These are phyloP conservation scores for Apiotrichum mycotoxinovorans DNA, from an alignment of 1,284 basidiomycete species.

Conservation along the genomic window DNA sequence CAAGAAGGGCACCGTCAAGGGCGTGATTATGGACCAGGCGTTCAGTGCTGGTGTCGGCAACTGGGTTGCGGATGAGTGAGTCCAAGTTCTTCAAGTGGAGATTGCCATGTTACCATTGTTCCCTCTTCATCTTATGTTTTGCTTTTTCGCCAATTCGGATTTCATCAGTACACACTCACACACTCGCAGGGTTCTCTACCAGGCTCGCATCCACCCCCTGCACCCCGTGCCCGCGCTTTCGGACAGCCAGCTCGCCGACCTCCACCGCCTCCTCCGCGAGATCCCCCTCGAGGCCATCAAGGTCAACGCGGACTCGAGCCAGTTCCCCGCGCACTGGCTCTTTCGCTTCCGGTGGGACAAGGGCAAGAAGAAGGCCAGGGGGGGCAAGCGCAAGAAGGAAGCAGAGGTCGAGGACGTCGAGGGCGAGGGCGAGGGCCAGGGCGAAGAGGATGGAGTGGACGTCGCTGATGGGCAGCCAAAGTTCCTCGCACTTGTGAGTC, in stretches of 20 bases:
- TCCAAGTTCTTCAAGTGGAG: too few species aligned
- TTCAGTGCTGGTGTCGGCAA: conserved; percentile 80
- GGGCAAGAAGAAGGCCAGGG: conserved; percentile 53
- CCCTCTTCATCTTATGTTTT: too few species aligned
- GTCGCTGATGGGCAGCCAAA: conserved; percentile 39
- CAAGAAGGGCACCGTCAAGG: conserved; percentile 69
- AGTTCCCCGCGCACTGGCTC: conserved; percentile 61
- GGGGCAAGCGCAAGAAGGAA: conserved; percentile 1
- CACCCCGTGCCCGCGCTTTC: conserved; percentile 62
- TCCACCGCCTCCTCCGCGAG: conserved; percentile 60
- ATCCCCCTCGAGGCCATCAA: conserved; percentile 65
- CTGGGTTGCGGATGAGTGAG: conserved; percentile 67
- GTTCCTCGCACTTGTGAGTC: conserved; percentile 57
- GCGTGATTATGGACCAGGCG: conserved; percentile 72
- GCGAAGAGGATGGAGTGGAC: conserved; percentile 12
- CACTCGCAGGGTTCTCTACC: conserved; percentile 65
- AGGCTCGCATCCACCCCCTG: conserved; percentile 71
- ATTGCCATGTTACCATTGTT: too few species aligned
- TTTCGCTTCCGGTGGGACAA: conserved; percentile 60
- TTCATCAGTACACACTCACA: neutral
- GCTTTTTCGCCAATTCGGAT: too few species aligned
- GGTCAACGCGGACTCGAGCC: conserved; percentile 66
- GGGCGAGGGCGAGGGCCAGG: too few species aligned
- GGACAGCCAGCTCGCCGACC: conserved; percentile 54
- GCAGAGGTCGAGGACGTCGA: conserved; percentile 16